Evolutionary conservation across 495 filamentous ascomycete genomes (phyloP), one percentile per base, ranked within the genome.

Genomic region (Choiromyces venosus): DNA sequence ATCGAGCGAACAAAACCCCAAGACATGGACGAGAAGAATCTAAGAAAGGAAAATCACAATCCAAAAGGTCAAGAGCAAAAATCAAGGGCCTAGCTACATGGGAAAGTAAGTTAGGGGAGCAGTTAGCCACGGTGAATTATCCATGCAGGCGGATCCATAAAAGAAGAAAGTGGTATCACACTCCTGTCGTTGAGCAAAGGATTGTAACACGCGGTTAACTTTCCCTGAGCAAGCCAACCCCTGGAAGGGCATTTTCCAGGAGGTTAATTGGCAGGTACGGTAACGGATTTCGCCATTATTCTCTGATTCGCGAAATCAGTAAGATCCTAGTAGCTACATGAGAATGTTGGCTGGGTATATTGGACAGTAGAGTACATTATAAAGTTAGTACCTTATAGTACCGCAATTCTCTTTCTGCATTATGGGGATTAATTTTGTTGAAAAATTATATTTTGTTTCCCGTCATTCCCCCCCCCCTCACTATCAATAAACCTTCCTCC

Each of bases 101-200:
- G 44, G 52, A 46, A 75, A 68, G 29, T 36, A n/a, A n/a, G n/a
- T n/a, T n/a, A n/a, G n/a, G n/a, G n/a, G 69, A 67, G 65, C 38
- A 64, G 5, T 25, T 56, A 69, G 18, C 10, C 64, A 52, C 67
- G 37, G 21, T 56, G 46, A 29, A 25, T 56, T 33, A 67, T 38
- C 38, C 66, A 64, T 67, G 36, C 56, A 56, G n/a, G 67, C 39
- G 12, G 66, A 76, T 76, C 66, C 72, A 65, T 25, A 37, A 67
- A 67, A 70, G 66, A 69, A 69, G 21, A 69, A 76, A 72, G n/a
- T 3, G 46, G 46, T 29, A 56, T 0, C n/a, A 29, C 46, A 56
- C 46, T 29, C 46, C n/a, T 29, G n/a, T 14, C 46, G n/a, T 29
- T 10, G 46, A 56, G 46, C n/a, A 56, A 56, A 25, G n/a, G n/a